Percentiles rank a stretch among this genome's conserved stretches.
These are phyloP conservation scores for Termitomyces titanicus DNA, from an alignment of 768 basidiomycete species.

Conservation along the genomic window DNA sequence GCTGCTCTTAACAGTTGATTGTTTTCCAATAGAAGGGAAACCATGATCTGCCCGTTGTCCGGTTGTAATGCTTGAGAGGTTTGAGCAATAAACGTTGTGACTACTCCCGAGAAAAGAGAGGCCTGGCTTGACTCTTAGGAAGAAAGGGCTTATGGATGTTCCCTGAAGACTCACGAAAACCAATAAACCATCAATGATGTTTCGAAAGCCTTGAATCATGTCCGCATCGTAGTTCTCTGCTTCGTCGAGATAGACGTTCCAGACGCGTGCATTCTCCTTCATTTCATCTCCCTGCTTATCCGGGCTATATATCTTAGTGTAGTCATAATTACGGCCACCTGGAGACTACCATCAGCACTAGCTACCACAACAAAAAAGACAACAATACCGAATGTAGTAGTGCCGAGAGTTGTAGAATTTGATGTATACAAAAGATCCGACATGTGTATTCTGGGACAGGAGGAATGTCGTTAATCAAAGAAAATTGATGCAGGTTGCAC, in stretches of 20 bases:
- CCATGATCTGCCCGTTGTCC: background rate
- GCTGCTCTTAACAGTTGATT: background rate
- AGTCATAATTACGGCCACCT: conserved; percentile 2
- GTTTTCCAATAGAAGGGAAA: background rate
- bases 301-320: background rate
- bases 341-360: background rate
- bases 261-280: background rate
- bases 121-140: background rate
- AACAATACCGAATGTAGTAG: background rate
- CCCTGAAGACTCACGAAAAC: background rate
- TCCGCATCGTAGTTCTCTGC: conserved; percentile 1
- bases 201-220: background rate
- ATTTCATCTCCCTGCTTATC: background rate
- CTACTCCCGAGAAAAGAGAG: background rate
- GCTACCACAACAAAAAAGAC: background rate
- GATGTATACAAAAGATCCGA: background rate
- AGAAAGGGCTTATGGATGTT: no score
- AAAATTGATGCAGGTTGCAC: no score
- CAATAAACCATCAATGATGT: background rate
- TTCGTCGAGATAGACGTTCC: background rate
- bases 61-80: background rate
- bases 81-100: background rate
- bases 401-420: background rate
- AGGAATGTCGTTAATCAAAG: no score
- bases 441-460: background rate